These are phyloP conservation scores for Gynandropsis gynandra DNA, from an alignment of 345 rosid genomes.

Conservation along the genomic window DNA sequence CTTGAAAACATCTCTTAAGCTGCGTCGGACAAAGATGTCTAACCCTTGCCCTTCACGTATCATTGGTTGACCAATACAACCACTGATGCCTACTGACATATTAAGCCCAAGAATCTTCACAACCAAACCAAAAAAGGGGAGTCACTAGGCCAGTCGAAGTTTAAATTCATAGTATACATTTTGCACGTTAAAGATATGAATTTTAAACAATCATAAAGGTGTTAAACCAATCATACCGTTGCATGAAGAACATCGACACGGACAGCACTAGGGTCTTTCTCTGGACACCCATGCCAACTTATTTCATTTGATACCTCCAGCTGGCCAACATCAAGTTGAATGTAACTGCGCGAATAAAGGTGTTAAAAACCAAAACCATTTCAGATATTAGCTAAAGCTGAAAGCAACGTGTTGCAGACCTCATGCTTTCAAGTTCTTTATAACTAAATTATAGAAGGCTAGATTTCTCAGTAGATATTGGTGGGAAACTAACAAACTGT, in stretches of 20 bases:
- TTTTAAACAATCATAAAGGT: slow-evolving; percentile 11
- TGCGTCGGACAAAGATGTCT: slow-evolving; percentile 75
- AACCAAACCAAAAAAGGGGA: slow-evolving; percentile 15
- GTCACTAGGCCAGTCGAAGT: slow-evolving; percentile 7
- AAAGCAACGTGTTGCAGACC: slow-evolving; percentile 15
- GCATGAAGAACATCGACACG: slow-evolving; percentile 92
- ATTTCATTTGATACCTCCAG: slow-evolving; percentile 83
- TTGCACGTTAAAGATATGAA: slow-evolving; percentile 11
- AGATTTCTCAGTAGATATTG: slow-evolving; percentile 1
- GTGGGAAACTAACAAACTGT: too few species aligned
- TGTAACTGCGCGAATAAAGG: slow-evolving; percentile 53
- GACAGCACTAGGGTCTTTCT: slow-evolving; percentile 88
- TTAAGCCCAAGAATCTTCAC: slow-evolving; percentile 90
- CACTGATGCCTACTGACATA: slow-evolving; percentile 87
- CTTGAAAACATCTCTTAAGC: slow-evolving; percentile 90
- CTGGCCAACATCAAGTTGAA: slow-evolving; percentile 93
- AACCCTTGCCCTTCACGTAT: slow-evolving; percentile 82
- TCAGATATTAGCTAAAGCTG: not conserved
- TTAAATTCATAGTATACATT: not conserved
- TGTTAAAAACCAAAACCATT: not conserved
- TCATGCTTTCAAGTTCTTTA: slow-evolving; percentile 14
- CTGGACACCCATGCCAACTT: slow-evolving; percentile 84
- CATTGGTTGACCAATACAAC: slow-evolving; percentile 78
- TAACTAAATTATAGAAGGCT: slow-evolving; percentile 2
- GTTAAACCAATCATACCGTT: slow-evolving; percentile 64